A percentile compares a stretch with the other conserved stretches of the same genome.
Evolutionary conservation across 1,284 basidiomycete genomes (phyloP).

Genomic region (Cryptococcus deneoformans): DNA sequence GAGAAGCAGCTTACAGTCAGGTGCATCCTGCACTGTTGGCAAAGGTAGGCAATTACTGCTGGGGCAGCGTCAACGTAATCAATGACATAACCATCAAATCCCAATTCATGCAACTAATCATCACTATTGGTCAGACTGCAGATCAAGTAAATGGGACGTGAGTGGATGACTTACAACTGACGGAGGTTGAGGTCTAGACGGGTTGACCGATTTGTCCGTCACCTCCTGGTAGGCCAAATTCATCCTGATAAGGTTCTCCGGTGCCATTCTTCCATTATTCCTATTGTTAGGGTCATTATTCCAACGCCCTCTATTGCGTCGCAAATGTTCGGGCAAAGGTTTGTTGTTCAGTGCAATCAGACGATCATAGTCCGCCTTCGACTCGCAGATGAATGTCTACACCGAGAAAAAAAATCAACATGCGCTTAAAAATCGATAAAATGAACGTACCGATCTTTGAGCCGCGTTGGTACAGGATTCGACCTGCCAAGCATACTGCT

Average conservation of each 20-base stretch:
- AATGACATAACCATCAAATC: constrained; percentile 80
- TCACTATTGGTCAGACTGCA: too few relatives aligned
- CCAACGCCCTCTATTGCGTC: constrained; percentile 2
- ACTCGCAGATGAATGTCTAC: constrained; percentile 50
- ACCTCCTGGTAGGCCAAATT: constrained; percentile 28
- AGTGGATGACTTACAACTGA: constrained; percentile 17
- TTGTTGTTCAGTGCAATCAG: constrained; percentile 68
- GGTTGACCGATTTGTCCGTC: constrained; percentile 26
- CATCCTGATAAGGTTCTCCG: too few relatives aligned
- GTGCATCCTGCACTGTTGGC: constrained; percentile 62
- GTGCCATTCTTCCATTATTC: too few relatives aligned
- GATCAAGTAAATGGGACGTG: too few relatives aligned
- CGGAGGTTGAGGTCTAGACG: constrained; percentile 15
- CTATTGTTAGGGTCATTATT: neutral
- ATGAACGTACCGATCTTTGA: constrained; percentile 61
- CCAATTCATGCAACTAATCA: constrained; percentile 58
- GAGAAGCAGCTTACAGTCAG: constrained; percentile 56
- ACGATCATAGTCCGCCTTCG: constrained; percentile 73
- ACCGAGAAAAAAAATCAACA: neutral
- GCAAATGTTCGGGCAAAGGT: constrained; percentile 4
- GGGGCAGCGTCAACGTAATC: constrained; percentile 60
- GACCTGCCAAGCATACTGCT: constrained; percentile 63
- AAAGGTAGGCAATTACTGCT: constrained; percentile 54
- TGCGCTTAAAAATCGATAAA: neutral
- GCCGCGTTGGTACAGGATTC: constrained; percentile 66